Evolutionary conservation across 192 early-diverging fungal species (phyloP).

Genomic region (Umbelopsis sp.): DNA sequence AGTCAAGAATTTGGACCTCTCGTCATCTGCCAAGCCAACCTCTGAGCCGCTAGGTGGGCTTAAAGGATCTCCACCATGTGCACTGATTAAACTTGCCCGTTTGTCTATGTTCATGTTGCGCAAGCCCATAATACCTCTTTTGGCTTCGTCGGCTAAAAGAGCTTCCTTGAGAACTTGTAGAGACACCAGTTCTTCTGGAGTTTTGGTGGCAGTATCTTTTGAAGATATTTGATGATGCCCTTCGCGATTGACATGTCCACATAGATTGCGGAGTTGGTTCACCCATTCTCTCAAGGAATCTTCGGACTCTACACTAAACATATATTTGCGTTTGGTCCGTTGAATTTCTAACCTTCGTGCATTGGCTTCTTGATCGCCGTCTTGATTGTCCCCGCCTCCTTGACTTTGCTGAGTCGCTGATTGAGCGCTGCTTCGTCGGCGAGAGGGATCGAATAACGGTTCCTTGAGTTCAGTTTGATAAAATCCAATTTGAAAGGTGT

Average conservation of each 20-base stretch:
- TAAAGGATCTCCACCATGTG: not conserved
- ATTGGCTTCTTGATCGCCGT: not conserved
- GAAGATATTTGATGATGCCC: conserved; percentile 15
- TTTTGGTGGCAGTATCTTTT: not conserved
- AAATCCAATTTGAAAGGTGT: conserved; percentile 63
- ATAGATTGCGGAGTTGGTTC: conserved; percentile 18
- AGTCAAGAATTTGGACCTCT: not conserved
- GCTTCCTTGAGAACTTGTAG: conserved; percentile 52
- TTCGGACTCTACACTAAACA: conserved; percentile 40
- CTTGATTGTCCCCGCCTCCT: not conserved
- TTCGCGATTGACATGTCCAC: conserved; percentile 26
- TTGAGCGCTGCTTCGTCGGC: not conserved
- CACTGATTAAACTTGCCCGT: conserved; percentile 14
- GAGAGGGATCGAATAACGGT: not conserved
- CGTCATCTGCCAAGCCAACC: conserved; percentile 12
- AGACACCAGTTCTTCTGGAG: conserved; percentile 45
- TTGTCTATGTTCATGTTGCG: not conserved
- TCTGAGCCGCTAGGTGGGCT: not conserved
- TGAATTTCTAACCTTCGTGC: not conserved
- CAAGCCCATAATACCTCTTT: conserved; percentile 15
- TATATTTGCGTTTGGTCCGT: conserved; percentile 29
- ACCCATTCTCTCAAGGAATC: conserved; percentile 29
- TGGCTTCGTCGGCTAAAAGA: conserved; percentile 47
- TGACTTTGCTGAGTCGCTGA: not conserved
- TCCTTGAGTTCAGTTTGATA: conserved; percentile 29